Conservation (phyloP, 371 early-diverging fungal species). For the Mortierella sp. region DNA sequence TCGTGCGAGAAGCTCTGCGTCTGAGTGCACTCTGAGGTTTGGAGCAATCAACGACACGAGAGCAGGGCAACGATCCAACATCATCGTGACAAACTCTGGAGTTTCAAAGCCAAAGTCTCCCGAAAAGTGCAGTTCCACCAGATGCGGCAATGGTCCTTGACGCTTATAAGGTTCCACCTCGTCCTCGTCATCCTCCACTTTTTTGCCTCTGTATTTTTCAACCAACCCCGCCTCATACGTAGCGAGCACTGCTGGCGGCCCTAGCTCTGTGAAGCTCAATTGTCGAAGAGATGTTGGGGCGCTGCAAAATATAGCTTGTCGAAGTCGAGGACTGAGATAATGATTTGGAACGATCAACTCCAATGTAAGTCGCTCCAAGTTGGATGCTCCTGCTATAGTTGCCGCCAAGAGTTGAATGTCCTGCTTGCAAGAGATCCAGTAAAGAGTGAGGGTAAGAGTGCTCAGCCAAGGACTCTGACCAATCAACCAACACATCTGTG, state of each 20-base stretch:
- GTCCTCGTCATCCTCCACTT: not conserved
- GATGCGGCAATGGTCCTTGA: not conserved
- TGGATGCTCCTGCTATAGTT: not conserved
- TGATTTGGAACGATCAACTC: not conserved
- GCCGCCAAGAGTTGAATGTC: not conserved
- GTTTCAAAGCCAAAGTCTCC: not conserved
- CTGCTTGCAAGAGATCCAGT: not conserved
- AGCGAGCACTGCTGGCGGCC: not conserved
- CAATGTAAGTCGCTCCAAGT: not conserved
- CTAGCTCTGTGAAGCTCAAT: not conserved
- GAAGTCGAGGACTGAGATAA: not conserved
- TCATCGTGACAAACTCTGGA: not conserved
- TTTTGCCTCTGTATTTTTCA: not conserved
- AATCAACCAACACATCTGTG: not conserved
- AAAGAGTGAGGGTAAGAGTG: not conserved
- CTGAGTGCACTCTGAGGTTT: not conserved
- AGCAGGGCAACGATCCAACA: not conserved
- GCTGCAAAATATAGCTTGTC: not conserved
- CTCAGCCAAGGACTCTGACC: not conserved
- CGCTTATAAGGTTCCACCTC: not conserved
- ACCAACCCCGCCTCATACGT: not conserved
- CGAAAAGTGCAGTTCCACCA: not conserved
- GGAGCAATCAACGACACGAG: not conserved
- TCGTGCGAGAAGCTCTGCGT: not conserved
- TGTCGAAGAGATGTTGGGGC: not conserved